phyloP scores from a whole-genome alignment of 2,329 filamentous ascomycete species.

The Fusarium transvaalense region DNA sequence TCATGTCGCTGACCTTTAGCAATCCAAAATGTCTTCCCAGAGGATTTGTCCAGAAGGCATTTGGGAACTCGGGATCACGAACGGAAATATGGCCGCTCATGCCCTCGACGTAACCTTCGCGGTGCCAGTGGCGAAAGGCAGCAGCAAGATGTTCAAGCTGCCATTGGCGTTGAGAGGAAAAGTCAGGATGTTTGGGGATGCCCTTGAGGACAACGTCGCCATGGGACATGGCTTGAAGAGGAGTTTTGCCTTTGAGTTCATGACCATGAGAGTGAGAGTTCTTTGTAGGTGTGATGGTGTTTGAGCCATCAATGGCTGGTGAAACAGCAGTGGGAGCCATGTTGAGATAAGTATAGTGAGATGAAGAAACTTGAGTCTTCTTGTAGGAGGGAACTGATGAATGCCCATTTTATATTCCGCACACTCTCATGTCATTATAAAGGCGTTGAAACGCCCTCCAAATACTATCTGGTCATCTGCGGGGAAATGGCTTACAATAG shows the following conservation, averaged over 20 bases:
- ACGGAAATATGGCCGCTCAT: constrained; percentile 77
- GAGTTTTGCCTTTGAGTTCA: constrained; percentile 43
- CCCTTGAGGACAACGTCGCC: constrained; percentile 44
- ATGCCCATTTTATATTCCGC: neutral
- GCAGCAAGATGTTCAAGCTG: constrained; percentile 72
- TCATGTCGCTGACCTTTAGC: constrained; percentile 75
- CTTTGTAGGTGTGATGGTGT: constrained; percentile 26
- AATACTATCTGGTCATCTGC: constrained; percentile 12
- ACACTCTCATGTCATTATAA: neutral
- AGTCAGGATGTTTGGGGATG: constrained; percentile 45
- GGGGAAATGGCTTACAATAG: constrained; percentile 6
- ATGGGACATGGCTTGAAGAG: constrained; percentile 47
- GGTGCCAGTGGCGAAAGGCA: constrained; percentile 76
- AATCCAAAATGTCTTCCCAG: constrained; percentile 74
- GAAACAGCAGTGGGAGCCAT: neutral
- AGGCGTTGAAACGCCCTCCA: constrained; percentile 28
- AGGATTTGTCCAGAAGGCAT: constrained; percentile 76
- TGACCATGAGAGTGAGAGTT: constrained; percentile 37
- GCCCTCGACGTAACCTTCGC: constrained; percentile 75
- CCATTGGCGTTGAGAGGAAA: constrained; percentile 47
- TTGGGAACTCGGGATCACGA: constrained; percentile 70
- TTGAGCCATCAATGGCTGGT: neutral
- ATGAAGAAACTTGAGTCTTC: neutral
- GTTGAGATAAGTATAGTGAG: neutral
- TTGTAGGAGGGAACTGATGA: fast-evolving